Evolutionary conservation across 2,329 filamentous ascomycete species (phyloP), one percentile per base, ranked within the genome.

Genomic region (Plectosphaerella sp.): DNA sequence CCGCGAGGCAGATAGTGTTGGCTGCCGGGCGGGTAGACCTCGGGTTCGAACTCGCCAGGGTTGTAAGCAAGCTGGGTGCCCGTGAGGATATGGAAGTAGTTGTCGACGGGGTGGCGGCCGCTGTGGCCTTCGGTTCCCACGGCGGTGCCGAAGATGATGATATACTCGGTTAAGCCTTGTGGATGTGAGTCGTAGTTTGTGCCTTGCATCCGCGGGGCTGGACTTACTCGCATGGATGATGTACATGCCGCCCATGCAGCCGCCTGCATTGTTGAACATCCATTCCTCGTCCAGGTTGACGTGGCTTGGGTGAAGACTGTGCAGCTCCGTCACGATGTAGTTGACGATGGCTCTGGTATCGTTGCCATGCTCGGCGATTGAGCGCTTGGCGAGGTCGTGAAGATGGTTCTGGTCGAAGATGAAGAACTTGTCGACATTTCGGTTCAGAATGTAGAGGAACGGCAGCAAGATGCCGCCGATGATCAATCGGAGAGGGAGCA

Each of bases 161-260:
- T 75, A 72, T 95, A 94, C 70, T 96, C 91, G n/a, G 91, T 95
- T 55, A 96, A 77, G 65, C 83, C 81, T 22, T 82, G 47, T 51
- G 10, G 45, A 25, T 33, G 28, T 33, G 8, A 33, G 28, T 9
- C 11, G 8, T 12, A 10, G 4, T 33, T 33, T 7, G 28, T 33
- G 8, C 8, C 11, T 12, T 33, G 11, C 35, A 25, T 20, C 42
- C 18, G 39, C 42, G 11, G 47, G 18, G 11, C 39, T 15, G n/a
- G 14, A 76, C 83, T 67, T 69, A 87, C 87, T 91, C 53, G 90
- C 88, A 67, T 94, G 90, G 62, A 94, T 86, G 58, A 94, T 86
- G 69, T 89, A 91, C 90, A 94, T 94, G 63, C 82, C 88, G 51
- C 90, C 90, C 90, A 94, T 95, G 48, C 89, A 89, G 57, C 90